phyloP scores from a whole-genome alignment of 2,329 filamentous ascomycete genomes.

The Teratosphaeria viscida region DNA sequence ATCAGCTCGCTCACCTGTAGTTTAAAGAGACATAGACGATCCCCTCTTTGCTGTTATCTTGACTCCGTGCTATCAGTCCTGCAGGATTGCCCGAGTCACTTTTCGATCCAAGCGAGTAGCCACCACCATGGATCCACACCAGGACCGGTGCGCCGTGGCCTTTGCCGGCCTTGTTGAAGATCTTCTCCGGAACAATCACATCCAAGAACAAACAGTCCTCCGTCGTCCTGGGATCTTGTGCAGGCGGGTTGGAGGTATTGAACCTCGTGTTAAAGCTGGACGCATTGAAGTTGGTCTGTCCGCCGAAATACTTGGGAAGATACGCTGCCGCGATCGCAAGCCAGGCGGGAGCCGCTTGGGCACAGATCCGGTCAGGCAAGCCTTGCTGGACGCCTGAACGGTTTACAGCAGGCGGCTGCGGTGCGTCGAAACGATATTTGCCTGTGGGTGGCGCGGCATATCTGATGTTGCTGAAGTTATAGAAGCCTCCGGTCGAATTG shows the following conservation, averaged over 20 bases:
- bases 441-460: conserved; percentile 45
- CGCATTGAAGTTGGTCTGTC: conserved; percentile 12
- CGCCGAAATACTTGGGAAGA: conserved; percentile 19
- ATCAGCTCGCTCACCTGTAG: neutral
- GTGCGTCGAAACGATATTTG: conserved; percentile 40
- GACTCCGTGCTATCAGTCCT: conserved; percentile 33
- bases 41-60: conserved; percentile 27
- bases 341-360: conserved; percentile 40
- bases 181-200: conserved; percentile 26
- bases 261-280: conserved; percentile 9
- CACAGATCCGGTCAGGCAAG: conserved; percentile 32
- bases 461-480: conserved; percentile 47
- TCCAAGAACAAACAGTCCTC: conserved; percentile 34
- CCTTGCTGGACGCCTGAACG: conserved; percentile 38
- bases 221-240: conserved; percentile 21
- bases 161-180: conserved; percentile 25
- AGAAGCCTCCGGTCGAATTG: conserved; percentile 25
- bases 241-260: conserved; percentile 4
- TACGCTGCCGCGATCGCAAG: conserved; percentile 21
- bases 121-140: conserved; percentile 35
- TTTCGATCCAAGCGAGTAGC: conserved; percentile 33
- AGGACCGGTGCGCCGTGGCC: conserved; percentile 30
- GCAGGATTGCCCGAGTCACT: conserved; percentile 25
- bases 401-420: conserved; percentile 30
- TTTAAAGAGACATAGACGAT: conserved; percentile 24